A percentile compares a stretch with the other conserved stretches of the same genome.
phyloP scores from a whole-genome alignment of 805 yeast species.

The Millerago galiae region DNA sequence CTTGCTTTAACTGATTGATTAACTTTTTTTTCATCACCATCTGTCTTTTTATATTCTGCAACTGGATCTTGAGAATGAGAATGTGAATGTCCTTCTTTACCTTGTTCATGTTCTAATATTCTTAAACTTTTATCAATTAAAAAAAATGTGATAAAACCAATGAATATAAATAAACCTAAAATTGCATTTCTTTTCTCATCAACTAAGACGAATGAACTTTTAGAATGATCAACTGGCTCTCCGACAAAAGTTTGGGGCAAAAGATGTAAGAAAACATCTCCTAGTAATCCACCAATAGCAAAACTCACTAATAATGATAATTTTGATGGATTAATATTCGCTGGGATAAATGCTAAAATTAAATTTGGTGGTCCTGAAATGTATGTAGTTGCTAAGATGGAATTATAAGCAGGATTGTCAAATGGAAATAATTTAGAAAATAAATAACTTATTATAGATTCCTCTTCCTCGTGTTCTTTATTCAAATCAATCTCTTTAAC shows the following conservation, averaged over 20 bases:
- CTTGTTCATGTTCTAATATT: constrained; percentile 36
- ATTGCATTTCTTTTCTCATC: constrained; percentile 44
- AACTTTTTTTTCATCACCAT: constrained; percentile 24
- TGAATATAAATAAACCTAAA: constrained; percentile 48
- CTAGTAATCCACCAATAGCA: constrained; percentile 71
- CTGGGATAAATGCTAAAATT: constrained; percentile 49
- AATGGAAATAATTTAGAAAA: constrained; percentile 42
- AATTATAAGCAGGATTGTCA: constrained; percentile 53
- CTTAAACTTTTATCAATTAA: constrained; percentile 56
- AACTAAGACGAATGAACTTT: constrained; percentile 39
- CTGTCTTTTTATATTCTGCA: constrained; percentile 17
- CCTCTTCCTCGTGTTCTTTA: constrained; percentile 21
- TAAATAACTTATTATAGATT: constrained; percentile 29
- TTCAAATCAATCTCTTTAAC: constrained; percentile 33
- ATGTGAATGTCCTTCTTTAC: constrained; percentile 24
- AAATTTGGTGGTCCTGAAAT: constrained; percentile 62
- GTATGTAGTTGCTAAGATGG: constrained; percentile 55
- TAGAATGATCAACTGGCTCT: constrained; percentile 35
- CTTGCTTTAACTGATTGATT: constrained; percentile 33
- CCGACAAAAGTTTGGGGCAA: constrained; percentile 64
- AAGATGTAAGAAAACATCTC: constrained; percentile 68
- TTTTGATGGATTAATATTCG: constrained; percentile 43
- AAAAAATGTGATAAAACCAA: constrained; percentile 57
- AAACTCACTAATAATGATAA: constrained; percentile 56
- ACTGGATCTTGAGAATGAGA: constrained; percentile 36